Evolutionary conservation across 2,329 filamentous ascomycete species (phyloP).

Genomic region (Mollisia scopiformis): DNA sequence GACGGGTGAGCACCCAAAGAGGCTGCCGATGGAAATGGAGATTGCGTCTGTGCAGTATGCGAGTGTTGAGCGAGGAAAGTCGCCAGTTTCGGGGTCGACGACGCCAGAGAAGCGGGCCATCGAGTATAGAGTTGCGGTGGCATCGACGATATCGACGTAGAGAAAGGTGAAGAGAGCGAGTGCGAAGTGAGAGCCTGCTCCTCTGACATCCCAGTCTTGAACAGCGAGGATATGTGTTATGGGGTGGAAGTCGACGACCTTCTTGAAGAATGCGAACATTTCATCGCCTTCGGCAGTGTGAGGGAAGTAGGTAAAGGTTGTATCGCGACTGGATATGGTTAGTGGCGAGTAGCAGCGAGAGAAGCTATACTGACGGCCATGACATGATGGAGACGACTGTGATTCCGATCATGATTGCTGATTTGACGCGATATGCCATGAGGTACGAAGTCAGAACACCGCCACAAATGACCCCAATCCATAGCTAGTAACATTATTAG

Average conservation of each 20-base stretch:
- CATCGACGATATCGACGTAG: conserved; percentile 80
- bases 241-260: conserved; percentile 72
- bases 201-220: conserved; percentile 65
- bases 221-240: conserved; percentile 65
- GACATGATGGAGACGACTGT: conserved; percentile 72
- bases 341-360: background rate
- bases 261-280: conserved; percentile 72
- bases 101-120: conserved; percentile 77
- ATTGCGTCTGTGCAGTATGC: conserved; percentile 76
- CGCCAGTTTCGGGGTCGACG: conserved; percentile 67
- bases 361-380: conserved; percentile 64
- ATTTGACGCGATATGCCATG: conserved; percentile 78
- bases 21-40: conserved; percentile 70
- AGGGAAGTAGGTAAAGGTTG: conserved; percentile 74
- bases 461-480: conserved; percentile 83
- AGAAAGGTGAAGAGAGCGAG: conserved; percentile 77
- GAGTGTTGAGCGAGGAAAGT: conserved; percentile 83
- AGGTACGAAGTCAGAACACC: conserved; percentile 79
- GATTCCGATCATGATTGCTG: conserved; percentile 75
- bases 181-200: conserved; percentile 60
- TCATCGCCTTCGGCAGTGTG: conserved; percentile 64
- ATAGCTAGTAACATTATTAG: conserved; percentile 56
- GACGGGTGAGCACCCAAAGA: conserved; percentile 71
- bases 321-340: conserved; percentile 56
- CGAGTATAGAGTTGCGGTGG: conserved; percentile 78